Evolutionary conservation across 257 asterid species (phyloP), one percentile per base, ranked within the genome.

Genomic region (Solanum chmielewskii): DNA sequence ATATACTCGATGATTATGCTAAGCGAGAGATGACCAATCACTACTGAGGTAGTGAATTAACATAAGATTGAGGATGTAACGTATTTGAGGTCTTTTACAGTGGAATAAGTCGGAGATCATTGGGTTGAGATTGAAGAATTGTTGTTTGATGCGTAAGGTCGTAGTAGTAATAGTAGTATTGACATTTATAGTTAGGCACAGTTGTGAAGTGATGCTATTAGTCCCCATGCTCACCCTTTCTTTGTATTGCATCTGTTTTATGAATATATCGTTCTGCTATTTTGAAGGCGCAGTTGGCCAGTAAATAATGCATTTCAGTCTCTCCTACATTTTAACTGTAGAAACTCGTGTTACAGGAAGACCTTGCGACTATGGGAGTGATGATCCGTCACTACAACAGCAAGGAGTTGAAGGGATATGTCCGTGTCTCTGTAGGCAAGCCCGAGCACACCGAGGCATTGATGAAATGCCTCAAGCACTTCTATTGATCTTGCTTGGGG

Each of bases 371-470:
- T 83, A 94, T 87, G 96, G 99, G 99, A 0, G 94, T 97, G 83
- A 97, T 97, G 99, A 96, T 97, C 89, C 99, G 98, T 73, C 99
- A 97, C 90, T 97, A 97, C 94, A 92, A 92, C 83, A 96, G 92
- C 90, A 97, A 93, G 87, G 99, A 97, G 87, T 83, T 97, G 90
- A 91, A 92, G 8, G 98, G 98, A 82, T 97, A 91, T 66, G 99
- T 97, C 23, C 98, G 99, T 20, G 95, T 97, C 41, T 95, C 99
- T 33, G 99, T 95, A 29, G 99, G 99, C 47, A 96, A 95, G 92
- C 99, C 98, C 4, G 97, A 95, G 94, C 99, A 96, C 62, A 96
- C 99, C 0, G 95, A 94, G 88, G 94, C 94, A 73, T 88, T 97
- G 64, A 93, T 97, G 95, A 88, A 91, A 85, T 60, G 96, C 89